These are phyloP conservation scores for Aureobasidium sp. DNA, from an alignment of 2,329 filamentous ascomycete species.

Conservation along the genomic window DNA sequence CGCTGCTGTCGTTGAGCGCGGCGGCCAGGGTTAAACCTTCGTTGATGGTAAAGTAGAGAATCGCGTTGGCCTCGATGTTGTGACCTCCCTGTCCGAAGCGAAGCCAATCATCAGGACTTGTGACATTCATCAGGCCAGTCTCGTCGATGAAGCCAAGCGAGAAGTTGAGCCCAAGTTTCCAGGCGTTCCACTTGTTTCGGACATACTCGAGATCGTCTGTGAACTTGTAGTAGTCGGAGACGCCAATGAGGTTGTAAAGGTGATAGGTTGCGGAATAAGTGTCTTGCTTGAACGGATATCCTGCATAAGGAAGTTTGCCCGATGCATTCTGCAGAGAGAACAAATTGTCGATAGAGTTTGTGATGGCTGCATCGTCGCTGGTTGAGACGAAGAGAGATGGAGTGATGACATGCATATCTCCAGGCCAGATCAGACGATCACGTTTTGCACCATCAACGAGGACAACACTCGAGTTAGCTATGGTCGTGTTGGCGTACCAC, in stretches of 20 bases:
- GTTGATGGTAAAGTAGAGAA: conserved; percentile 45
- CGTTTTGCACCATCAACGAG: conserved; percentile 30
- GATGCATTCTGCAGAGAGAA: conserved; percentile 27
- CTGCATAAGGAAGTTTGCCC: conserved; percentile 22
- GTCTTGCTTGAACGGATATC: conserved; percentile 22
- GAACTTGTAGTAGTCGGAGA: conserved; percentile 36
- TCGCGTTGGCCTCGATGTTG: conserved; percentile 40
- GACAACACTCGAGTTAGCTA: conserved; percentile 32
- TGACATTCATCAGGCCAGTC: conserved; percentile 41
- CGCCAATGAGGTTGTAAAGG: conserved; percentile 41
- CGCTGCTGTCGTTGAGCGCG: conserved; percentile 37
- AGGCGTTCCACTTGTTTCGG: conserved; percentile 35
- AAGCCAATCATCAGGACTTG: conserved; percentile 40
- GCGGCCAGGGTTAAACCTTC: conserved; percentile 44
- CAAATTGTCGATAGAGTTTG: conserved; percentile 38
- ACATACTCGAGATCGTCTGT: conserved; percentile 37
- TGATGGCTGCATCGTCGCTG: conserved; percentile 45
- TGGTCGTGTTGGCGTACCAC: conserved; percentile 38
- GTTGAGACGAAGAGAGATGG: conserved; percentile 50
- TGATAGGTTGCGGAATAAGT: conserved; percentile 48
- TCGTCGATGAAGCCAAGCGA: conserved; percentile 37
- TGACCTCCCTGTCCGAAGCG: conserved; percentile 44
- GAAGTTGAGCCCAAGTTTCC: conserved; percentile 37
- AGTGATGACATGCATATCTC: conserved; percentile 53
- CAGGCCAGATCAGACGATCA: conserved; percentile 54